A percentile compares a stretch with the other conserved stretches of the same genome.
phyloP scores from a whole-genome alignment of 2,329 filamentous ascomycete genomes.

The Xylaria hypoxylon region DNA sequence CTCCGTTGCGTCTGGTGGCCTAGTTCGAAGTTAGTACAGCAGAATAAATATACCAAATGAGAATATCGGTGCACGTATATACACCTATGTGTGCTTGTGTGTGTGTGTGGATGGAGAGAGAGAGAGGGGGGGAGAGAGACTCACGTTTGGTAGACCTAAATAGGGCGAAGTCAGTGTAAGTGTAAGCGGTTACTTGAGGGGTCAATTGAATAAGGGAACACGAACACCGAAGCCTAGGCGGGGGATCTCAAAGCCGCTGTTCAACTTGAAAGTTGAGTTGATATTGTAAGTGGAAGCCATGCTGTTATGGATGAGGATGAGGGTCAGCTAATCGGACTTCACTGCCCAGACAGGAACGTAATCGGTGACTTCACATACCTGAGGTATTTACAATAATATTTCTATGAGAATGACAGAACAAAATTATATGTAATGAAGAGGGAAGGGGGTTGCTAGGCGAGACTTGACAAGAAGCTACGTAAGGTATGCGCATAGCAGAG shows the following conservation, averaged over 20 bases:
- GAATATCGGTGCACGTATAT: background rate
- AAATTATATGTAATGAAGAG: background rate
- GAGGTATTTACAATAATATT: background rate
- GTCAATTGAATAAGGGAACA: slow-evolving; percentile 22
- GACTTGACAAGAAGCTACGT: background rate
- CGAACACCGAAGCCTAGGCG: slow-evolving; percentile 66
- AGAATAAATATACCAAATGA: background rate
- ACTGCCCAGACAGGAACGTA: background rate
- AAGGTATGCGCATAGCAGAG: background rate
- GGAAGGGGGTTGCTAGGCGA: too few species aligned
- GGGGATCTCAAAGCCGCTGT: slow-evolving; percentile 66
- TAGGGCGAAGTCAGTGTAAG: slow-evolving; percentile 11
- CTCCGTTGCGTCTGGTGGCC: slow-evolving; percentile 54
- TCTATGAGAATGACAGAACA: background rate
- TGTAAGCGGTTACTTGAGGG: background rate
- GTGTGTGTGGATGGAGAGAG: background rate
- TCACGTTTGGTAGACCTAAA: slow-evolving; percentile 67
- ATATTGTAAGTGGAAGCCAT: slow-evolving; percentile 62
- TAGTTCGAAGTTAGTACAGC: slow-evolving; percentile 39
- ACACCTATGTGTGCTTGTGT: background rate
- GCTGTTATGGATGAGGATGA: slow-evolving; percentile 5
- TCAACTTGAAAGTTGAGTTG: slow-evolving; percentile 63
- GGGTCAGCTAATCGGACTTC: background rate
- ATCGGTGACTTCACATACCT: background rate
- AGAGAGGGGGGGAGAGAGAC: slow-evolving; percentile 27